Conservation (phyloP, 495 filamentous ascomycete genomes). For the Penicillium salamii region DNA sequence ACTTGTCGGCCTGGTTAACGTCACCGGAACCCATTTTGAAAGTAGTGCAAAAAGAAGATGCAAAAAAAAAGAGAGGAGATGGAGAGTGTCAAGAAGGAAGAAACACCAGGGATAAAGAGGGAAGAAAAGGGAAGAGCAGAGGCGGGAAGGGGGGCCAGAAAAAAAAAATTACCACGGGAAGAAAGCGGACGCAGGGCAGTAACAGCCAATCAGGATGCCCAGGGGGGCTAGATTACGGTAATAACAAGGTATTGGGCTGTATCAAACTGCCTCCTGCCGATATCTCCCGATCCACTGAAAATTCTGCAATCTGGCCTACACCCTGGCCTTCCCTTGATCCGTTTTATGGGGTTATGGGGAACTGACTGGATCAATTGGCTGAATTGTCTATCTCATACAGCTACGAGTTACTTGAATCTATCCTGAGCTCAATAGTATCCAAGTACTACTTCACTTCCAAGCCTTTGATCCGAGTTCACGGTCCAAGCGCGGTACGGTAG, state of each 20-base stretch:
- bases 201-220: constrained; percentile 28
- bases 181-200: constrained; percentile 38
- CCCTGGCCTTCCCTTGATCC: not conserved
- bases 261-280: constrained; percentile 26
- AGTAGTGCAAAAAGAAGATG: constrained; percentile 39
- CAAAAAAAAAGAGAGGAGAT: constrained; percentile 43
- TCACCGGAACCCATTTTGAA: constrained; percentile 52
- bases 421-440: no score
- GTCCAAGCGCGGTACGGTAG: constrained; percentile 22
- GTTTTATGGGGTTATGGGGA: not conserved
- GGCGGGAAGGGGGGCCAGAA: constrained; percentile 34
- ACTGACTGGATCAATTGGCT: no score
- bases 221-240: constrained; percentile 12
- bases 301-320: constrained; percentile 17
- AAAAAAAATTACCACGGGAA: constrained; percentile 45
- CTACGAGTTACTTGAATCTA: no score
- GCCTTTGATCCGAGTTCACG: no score
- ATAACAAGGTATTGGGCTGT: constrained; percentile 9
- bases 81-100: constrained; percentile 38
- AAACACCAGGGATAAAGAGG: constrained; percentile 36
- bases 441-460: no score
- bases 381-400: no score
- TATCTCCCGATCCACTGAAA: constrained; percentile 44
- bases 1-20: constrained; percentile 61
- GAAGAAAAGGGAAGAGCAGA: constrained; percentile 34